A percentile compares a stretch with the other conserved stretches of the same genome.
Evolutionary conservation across 768 basidiomycete genomes (phyloP).

Genomic region (Cytidiella melzeri): DNA sequence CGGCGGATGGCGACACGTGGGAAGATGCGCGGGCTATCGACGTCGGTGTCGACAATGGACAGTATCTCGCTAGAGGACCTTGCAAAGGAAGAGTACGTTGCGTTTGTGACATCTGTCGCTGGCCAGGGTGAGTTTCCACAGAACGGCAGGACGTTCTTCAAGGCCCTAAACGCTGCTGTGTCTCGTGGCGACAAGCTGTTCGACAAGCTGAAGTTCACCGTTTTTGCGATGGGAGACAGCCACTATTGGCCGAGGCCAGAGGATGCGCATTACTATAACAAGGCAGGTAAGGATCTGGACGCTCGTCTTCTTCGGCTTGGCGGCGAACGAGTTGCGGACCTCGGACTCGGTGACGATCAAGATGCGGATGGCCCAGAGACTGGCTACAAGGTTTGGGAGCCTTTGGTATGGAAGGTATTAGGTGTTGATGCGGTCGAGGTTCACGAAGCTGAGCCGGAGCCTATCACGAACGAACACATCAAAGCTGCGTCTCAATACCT

Average conservation of each 20-base stretch:
- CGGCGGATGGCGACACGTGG: slow-evolving; percentile 81
- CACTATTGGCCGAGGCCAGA: slow-evolving; percentile 99
- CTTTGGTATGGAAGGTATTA: slow-evolving; percentile 86
- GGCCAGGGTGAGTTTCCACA: slow-evolving; percentile 98
- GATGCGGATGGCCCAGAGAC: slow-evolving; percentile 95
- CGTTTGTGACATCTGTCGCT: slow-evolving; percentile 86
- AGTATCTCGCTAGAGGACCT: slow-evolving; percentile 72
- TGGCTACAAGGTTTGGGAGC: slow-evolving; percentile 96
- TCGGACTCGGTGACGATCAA: slow-evolving; percentile 95
- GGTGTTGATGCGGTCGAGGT: slow-evolving; percentile 89
- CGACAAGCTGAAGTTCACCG: slow-evolving; percentile 63
- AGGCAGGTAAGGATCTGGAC: slow-evolving; percentile 88
- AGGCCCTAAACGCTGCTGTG: slow-evolving; percentile 66
- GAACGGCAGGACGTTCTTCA: slow-evolving; percentile 88
- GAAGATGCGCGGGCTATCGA: slow-evolving; percentile 77
- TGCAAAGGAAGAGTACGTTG: slow-evolving; percentile 57
- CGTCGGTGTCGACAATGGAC: slow-evolving; percentile 73
- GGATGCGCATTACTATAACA: slow-evolving; percentile 98
- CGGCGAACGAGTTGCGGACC: slow-evolving; percentile 60
- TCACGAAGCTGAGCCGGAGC: slow-evolving; percentile 88
- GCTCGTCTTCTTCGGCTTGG: slow-evolving; percentile 73
- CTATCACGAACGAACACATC: slow-evolving; percentile 99
- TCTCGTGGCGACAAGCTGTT: slow-evolving; percentile 54
- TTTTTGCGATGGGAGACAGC: slow-evolving; percentile 96
- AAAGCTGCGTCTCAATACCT: slow-evolving; percentile 93